Conservation (phyloP, 768 basidiomycete species). For the Pulveroboletus frians region DNA sequence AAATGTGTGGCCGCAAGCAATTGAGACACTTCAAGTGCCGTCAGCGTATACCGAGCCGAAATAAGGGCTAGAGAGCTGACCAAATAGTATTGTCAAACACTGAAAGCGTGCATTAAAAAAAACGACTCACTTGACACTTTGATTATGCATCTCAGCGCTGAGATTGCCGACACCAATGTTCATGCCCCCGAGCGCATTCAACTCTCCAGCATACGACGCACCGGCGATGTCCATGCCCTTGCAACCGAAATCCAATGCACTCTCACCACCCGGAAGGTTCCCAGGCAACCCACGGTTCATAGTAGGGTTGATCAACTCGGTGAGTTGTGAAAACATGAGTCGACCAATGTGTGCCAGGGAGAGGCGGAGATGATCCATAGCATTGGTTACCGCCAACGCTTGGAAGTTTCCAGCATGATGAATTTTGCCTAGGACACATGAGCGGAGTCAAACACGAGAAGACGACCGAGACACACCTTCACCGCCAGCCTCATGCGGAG, state of each 20-base stretch:
- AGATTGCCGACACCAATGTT: constrained; percentile 83
- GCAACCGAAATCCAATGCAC: constrained; percentile 74
- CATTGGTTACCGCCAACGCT: constrained; percentile 78
- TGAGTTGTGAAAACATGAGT: constrained; percentile 59
- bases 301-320: constrained; percentile 50
- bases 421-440: constrained; percentile 38
- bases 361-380: constrained; percentile 83
- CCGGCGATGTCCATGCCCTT: constrained; percentile 84
- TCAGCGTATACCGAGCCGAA: constrained; percentile 74
- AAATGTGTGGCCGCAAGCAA: constrained; percentile 72
- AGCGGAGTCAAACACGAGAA: neutral
- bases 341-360: constrained; percentile 67
- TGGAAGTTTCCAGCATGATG: constrained; percentile 91
- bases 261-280: constrained; percentile 72
- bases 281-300: constrained; percentile 79
- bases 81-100: neutral
- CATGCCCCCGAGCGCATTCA: constrained; percentile 67
- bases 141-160: constrained; percentile 89
- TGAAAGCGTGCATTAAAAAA: neutral
- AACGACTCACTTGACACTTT: constrained; percentile 73
- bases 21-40: constrained; percentile 72
- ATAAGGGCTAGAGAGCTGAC: constrained; percentile 75
- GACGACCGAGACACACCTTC: constrained; percentile 13
- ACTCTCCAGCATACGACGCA: constrained; percentile 77
- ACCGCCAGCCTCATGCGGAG: constrained; percentile 53